These are phyloP conservation scores for Prunus mume DNA, from an alignment of 306 rosid genomes.

Conservation along the genomic window DNA sequence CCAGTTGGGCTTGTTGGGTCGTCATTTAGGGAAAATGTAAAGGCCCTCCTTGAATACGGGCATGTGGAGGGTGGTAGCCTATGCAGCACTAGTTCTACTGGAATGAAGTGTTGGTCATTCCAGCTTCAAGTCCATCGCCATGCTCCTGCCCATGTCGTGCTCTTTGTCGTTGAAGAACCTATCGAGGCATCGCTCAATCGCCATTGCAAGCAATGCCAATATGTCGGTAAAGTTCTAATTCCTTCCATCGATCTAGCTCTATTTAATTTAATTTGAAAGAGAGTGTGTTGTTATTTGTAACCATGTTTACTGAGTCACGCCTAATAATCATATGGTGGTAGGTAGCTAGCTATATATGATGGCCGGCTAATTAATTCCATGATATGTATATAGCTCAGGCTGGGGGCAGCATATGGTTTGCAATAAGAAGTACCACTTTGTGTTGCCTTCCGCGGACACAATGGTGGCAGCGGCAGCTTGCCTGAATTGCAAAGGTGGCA, in stretches of 20 bases:
- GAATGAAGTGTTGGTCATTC: conserved; percentile 75
- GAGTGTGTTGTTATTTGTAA: neutral
- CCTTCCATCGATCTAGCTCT: neutral
- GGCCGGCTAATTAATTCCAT: neutral
- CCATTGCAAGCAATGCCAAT: conserved; percentile 83
- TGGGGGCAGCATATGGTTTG: conserved; percentile 84
- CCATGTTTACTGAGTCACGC: neutral
- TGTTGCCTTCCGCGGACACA: conserved; percentile 74
- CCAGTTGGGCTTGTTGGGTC: conserved; percentile 55
- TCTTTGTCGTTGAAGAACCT: conserved; percentile 69
- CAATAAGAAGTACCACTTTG: conserved; percentile 85
- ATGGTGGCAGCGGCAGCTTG: conserved; percentile 35
- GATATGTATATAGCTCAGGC: conserved; percentile 40
- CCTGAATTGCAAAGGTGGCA: conserved; percentile 16
- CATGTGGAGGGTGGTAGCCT: conserved; percentile 50
- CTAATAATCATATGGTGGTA: neutral
- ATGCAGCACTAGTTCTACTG: neutral
- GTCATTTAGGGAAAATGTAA: conserved; percentile 68
- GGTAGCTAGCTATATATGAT: neutral
- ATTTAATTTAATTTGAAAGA: neutral
- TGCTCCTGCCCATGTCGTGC: conserved; percentile 59
- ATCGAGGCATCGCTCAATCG: conserved; percentile 38
- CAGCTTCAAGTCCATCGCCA: conserved; percentile 76
- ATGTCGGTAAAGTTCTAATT: conserved; percentile 49
- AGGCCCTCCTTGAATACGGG: conserved; percentile 61